Evolutionary conservation across 495 filamentous ascomycete species (phyloP), one percentile per base, ranked within the genome.

Genomic region (Hypoxylon intermedium): DNA sequence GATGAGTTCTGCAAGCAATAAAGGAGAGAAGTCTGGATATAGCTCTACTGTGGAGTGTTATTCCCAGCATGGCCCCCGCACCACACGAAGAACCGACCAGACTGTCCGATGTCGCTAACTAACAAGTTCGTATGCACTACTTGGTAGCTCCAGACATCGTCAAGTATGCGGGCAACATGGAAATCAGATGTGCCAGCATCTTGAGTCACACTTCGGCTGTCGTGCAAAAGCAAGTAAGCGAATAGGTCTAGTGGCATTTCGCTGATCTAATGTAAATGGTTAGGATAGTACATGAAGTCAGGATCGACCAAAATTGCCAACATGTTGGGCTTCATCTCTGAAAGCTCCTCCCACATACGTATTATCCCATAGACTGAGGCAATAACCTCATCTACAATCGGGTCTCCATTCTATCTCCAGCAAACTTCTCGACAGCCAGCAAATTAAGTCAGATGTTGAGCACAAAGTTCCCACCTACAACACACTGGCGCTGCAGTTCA

Each of bases 271-370:
- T 49, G 31, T 55, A 59, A 45, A 49, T 58, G 38, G 51, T 51
- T 65, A 65, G 21, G 38, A 59, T 51, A 54, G 28, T 70, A 68
- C 61, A 68, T 66, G 63, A 60, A 49, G 51, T 46, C 36, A 55
- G 34, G 40, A 60, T 60, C 65, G 51, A 54, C 65, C 68, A 70
- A 70, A 70, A 70, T 65, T 63, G 57, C 47, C 68, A 62, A 12
- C 44, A 68, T 61, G 58, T 65, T 53, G 21, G 58, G 51, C 53
- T 55, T 41, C 65, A 67, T 65, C 58, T 70, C 57, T 57, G 53
- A 33, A 56, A 57, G 36, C 49, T 68, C 47, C 57, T 58, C 60
- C 53, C 60, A 57, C 58, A 66, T 56, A 56, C 30, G 30, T 54
- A 70, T 70, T 70, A 68, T 61, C 61, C 55, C 62, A 43, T 58